These are phyloP conservation scores for Linaria vulgaris DNA, from an alignment of 257 asterid genomes.

Conservation along the genomic window DNA sequence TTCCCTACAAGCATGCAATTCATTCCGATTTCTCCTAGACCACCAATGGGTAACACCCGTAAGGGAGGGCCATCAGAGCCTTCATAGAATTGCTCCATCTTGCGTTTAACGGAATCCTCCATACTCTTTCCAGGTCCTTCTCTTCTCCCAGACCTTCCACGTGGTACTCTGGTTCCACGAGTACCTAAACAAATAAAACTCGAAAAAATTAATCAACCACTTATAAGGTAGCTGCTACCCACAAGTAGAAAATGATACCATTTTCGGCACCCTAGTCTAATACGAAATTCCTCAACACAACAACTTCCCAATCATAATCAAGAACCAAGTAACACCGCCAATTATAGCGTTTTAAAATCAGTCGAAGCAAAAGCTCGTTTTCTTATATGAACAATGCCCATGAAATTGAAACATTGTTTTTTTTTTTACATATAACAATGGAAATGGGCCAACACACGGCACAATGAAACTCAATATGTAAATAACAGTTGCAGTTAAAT, in stretches of 20 bases:
- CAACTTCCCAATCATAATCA: background rate
- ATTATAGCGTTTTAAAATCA: too few relatives aligned
- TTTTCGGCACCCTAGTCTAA: background rate
- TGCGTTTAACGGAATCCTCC: slow-evolving; percentile 93
- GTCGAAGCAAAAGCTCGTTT: too few relatives aligned
- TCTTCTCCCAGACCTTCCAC: slow-evolving; percentile 48
- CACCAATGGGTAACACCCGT: slow-evolving; percentile 94
- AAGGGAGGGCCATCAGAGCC: slow-evolving; percentile 94
- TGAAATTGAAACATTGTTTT: slow-evolving; percentile 8
- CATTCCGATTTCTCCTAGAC: slow-evolving; percentile 99
- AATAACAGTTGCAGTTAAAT: background rate
- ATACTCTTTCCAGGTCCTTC: slow-evolving; percentile 93
- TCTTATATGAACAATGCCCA: slow-evolving; percentile 2
- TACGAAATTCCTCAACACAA: background rate
- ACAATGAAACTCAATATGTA: too few relatives aligned
- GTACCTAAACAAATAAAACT: slow-evolving; percentile 39
- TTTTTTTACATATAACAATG: too few relatives aligned
- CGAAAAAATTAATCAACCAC: slow-evolving; percentile 8
- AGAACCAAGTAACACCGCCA: background rate
- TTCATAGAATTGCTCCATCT: slow-evolving; percentile 96
- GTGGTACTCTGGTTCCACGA: slow-evolving; percentile 53
- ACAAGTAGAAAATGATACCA: slow-evolving; percentile 8
- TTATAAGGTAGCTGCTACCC: background rate
- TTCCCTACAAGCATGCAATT: slow-evolving; percentile 98
- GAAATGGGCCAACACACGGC: too few relatives aligned